These are phyloP conservation scores for Coemansia sp. DNA, from an alignment of 192 early-diverging fungal species.

Conservation along the genomic window DNA sequence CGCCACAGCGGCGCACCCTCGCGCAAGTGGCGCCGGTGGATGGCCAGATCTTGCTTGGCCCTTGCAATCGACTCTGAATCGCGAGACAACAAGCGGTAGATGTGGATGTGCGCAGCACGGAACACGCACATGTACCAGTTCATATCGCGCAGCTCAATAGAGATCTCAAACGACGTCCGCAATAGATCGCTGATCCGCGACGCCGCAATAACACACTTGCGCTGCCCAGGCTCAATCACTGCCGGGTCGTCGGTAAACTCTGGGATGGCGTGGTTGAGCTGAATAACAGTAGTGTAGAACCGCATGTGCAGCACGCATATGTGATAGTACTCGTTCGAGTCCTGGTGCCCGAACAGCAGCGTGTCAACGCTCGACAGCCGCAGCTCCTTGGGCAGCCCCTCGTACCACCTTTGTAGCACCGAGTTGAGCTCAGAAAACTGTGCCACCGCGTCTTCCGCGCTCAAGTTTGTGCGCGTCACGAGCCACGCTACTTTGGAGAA, in stretches of 20 bases:
- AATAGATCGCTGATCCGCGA: slow-evolving; percentile 49
- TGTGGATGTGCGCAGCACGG: slow-evolving; percentile 49
- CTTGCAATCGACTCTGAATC: slow-evolving; percentile 39
- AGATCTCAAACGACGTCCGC: slow-evolving; percentile 48
- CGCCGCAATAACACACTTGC: slow-evolving; percentile 52
- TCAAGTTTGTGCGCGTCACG: slow-evolving; percentile 38
- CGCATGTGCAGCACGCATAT: slow-evolving; percentile 47
- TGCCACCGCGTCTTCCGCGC: slow-evolving; percentile 33
- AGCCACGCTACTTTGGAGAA: slow-evolving; percentile 56
- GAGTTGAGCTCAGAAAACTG: slow-evolving; percentile 53
- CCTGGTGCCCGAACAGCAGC: slow-evolving; percentile 30
- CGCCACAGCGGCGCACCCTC: slow-evolving; percentile 51
- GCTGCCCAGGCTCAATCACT: slow-evolving; percentile 46
- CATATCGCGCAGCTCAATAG: slow-evolving; percentile 45
- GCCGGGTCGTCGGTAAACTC: slow-evolving; percentile 50
- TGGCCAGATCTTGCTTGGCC: slow-evolving; percentile 52
- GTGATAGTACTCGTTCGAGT: slow-evolving; percentile 42
- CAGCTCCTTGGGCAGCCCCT: slow-evolving; percentile 52
- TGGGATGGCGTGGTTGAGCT: slow-evolving; percentile 52
- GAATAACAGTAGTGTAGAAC: slow-evolving; percentile 47
- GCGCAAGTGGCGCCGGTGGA: slow-evolving; percentile 48
- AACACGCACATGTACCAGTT: slow-evolving; percentile 58
- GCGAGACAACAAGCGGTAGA: slow-evolving; percentile 44
- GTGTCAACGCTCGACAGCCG: slow-evolving; percentile 42
- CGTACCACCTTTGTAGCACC: slow-evolving; percentile 51